Evolutionary conservation across 306 rosid genomes (phyloP), one percentile per base, ranked within the genome.

Genomic region (Medicago lupulina): DNA sequence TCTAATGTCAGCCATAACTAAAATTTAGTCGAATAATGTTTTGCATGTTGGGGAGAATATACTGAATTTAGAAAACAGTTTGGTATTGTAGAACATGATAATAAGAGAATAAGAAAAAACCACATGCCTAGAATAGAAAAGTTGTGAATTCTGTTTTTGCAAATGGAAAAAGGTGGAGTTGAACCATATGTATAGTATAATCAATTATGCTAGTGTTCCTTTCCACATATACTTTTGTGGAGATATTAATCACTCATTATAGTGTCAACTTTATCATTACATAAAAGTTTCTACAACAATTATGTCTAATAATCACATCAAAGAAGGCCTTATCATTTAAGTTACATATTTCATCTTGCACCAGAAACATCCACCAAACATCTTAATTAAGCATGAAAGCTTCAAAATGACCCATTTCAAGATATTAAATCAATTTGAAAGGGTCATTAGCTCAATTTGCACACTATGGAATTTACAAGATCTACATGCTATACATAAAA

Each of bases 71-170:
- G 86, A 60, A 28, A 91, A 76, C 78, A 81, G 78, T 71, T 75
- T 88, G 86, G 85, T 89, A 40, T 86, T 92, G 0, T 91, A 89
- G 95, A 89, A 88, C 82, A 91, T 88, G 81, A 92, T 86, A 15
- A 80, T 91, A 57, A 83, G 83, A 31, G 81, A 83, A 78, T 78
- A 85, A 81, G 34, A 89, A 88, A 76, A 89, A n/a, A 92, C 34
- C 80, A 86, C 64, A 82, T 83, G 91, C 88, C 91, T 21, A 67
- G 19, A 31, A 79, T 86, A 82, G 19, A 31, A 79, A 86, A 82
- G 90, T 91, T 4, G 78, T 85, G 10, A 79, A 83, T 54, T 71
- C 59, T 89, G 43, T 87, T 76, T 81, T 70, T 83, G 19, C 82
- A 78, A 51, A 78, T 88, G 91, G 95, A 86, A 79, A 62, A 66